Evolutionary conservation across 352 stramenopile species (phyloP).

Genomic region (Phytophthora macrochlamydospora): DNA sequence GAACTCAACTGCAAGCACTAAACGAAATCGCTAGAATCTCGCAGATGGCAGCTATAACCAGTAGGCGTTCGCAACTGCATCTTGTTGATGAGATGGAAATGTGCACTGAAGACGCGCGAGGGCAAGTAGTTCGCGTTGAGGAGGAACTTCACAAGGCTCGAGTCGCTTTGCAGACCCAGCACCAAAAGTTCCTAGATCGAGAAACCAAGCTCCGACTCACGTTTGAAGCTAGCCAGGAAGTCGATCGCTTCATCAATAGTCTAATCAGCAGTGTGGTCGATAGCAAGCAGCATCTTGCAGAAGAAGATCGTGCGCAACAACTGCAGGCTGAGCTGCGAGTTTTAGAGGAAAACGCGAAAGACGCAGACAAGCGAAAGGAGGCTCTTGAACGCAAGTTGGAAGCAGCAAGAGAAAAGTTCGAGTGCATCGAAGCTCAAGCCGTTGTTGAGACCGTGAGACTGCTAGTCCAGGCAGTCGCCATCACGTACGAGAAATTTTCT

Average conservation of each 20-base stretch:
- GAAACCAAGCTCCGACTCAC: slow-evolving; percentile 15
- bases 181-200: slow-evolving; percentile 19
- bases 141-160: slow-evolving; percentile 20
- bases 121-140: slow-evolving; percentile 24
- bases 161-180: slow-evolving; percentile 11
- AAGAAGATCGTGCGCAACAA: slow-evolving; percentile 8
- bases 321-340: slow-evolving; percentile 41
- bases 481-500: slow-evolving; percentile 35
- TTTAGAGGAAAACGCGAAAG: slow-evolving; percentile 35
- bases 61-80: slow-evolving; percentile 13
- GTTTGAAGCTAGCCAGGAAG: slow-evolving; percentile 21
- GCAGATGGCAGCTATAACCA: slow-evolving; percentile 6
- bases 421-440: slow-evolving; percentile 40
- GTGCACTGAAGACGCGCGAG: slow-evolving; percentile 44
- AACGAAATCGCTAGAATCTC: slow-evolving; percentile 34
- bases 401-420: slow-evolving; percentile 32
- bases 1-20: slow-evolving; percentile 13
- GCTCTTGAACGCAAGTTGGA: slow-evolving; percentile 36
- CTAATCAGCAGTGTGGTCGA: slow-evolving; percentile 62
- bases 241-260: slow-evolving; percentile 31
- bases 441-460: slow-evolving; percentile 54
- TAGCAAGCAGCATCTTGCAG: slow-evolving; percentile 33
- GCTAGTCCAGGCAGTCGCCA: slow-evolving; percentile 36
- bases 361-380: slow-evolving; percentile 34
- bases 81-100: slow-evolving; percentile 45